Conservation (phyloP, 768 basidiomycete genomes). For the Trametes cinnabarina region DNA sequence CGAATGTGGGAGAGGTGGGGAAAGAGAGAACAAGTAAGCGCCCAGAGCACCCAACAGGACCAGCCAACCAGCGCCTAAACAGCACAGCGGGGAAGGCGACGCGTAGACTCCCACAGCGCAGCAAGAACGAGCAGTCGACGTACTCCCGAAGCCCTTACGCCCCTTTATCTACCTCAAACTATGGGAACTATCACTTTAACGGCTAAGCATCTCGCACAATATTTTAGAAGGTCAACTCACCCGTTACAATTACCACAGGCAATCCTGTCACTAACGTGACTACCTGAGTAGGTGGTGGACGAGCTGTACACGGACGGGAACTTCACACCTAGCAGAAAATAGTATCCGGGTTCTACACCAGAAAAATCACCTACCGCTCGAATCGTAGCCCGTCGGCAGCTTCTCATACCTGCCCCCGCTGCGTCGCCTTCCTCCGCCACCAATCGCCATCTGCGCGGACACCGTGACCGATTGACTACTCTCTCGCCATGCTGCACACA, state of each 20-base stretch:
- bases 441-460: neutral
- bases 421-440: neutral
- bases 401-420: neutral
- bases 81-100: neutral
- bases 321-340: neutral
- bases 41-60: neutral
- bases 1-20: neutral
- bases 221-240: no score
- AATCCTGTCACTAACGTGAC: neutral
- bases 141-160: neutral
- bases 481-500: neutral
- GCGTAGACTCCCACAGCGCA: slow-evolving; percentile 1
- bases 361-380: neutral
- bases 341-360: neutral
- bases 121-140: neutral
- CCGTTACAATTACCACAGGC: neutral
- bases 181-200: neutral
- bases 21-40: neutral
- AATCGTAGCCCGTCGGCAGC: no score
- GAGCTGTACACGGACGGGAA: neutral
- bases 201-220: no score
- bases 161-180: neutral
- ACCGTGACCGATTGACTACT: neutral
- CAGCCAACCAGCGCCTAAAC: no score
- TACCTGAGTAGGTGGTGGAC: neutral